Evolutionary conservation across 176 grass and related monocot genomes (phyloP).

Genomic region (Lolium rigidum): DNA sequence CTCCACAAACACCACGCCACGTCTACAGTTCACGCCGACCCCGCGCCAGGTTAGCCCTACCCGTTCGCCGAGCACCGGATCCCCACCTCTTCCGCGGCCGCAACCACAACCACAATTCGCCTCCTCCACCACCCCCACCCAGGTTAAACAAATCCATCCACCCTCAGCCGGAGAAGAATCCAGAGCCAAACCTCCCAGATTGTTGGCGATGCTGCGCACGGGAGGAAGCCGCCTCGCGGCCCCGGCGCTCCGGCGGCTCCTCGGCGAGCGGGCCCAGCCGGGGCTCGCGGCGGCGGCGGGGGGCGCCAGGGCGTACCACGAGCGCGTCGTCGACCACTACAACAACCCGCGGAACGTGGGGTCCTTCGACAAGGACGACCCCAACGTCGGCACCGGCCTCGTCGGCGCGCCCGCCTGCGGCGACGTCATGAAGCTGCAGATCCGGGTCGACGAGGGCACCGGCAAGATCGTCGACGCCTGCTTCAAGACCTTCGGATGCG

Average conservation of each 20-base stretch:
- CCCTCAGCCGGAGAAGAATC: conserved; percentile 33
- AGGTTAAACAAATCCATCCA: conserved; percentile 30
- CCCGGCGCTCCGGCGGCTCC: conserved; percentile 45
- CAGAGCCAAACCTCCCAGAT: conserved; percentile 19
- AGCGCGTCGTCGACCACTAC: conserved; percentile 99
- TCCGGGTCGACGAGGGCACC: conserved; percentile 77
- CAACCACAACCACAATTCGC: conserved; percentile 39
- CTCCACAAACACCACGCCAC: background rate
- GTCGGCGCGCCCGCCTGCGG: conserved; percentile 97
- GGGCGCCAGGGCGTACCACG: conserved; percentile 72
- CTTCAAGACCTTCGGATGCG: conserved; percentile 99
- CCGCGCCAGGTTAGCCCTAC: background rate
- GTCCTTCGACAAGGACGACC: conserved; percentile 91
- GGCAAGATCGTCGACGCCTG: conserved; percentile 97
- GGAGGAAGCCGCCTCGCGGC: conserved; percentile 52
- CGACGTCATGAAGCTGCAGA: conserved; percentile 99
- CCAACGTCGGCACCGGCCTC: conserved; percentile 87
- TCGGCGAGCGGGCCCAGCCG: conserved; percentile 23
- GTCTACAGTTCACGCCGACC: background rate
- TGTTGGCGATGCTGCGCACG: conserved; percentile 61
- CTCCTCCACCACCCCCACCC: background rate
- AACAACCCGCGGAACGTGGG: conserved; percentile 96
- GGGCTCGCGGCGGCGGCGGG: conserved; percentile 32
- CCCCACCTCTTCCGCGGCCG: conserved; percentile 25
- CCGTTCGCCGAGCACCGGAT: conserved; percentile 35